Conservation (phyloP, 208 protist genomes). For the Pavlovales sp. region DNA sequence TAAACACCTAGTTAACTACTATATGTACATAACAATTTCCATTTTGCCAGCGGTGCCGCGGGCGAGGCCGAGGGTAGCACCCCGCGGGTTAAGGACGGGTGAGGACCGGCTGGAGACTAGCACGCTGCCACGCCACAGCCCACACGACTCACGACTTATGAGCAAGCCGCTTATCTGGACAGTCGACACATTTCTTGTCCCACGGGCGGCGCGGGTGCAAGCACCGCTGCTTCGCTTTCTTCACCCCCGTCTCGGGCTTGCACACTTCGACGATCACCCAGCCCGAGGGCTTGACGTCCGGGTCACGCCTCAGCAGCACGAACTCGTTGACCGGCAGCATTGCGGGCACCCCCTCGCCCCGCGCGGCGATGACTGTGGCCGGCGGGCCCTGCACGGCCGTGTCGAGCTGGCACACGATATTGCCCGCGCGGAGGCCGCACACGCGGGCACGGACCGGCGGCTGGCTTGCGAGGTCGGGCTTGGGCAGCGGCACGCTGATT, state of each 20-base stretch:
- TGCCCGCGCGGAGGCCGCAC: not conserved
- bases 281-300: too few relatives aligned
- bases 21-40: too few relatives aligned
- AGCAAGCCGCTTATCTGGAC: not conserved
- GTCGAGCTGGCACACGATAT: not conserved
- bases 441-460: not conserved
- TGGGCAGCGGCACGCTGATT: too few relatives aligned
- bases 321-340: not conserved
- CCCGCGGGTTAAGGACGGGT: too few relatives aligned
- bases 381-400: not conserved
- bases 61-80: too few relatives aligned
- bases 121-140: too few relatives aligned
- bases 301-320: not conserved
- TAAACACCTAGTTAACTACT: too few relatives aligned
- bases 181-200: not conserved
- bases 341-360: not conserved
- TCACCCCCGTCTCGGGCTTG: not conserved
- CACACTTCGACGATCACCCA: not conserved
- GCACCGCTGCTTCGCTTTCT: not conserved
- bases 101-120: too few relatives aligned
- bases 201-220: not conserved
- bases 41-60: too few relatives aligned
- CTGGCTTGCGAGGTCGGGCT: too few relatives aligned
- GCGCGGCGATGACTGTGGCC: not conserved
- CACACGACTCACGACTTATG: too few relatives aligned